Evolutionary conservation across 2,329 filamentous ascomycete species (phyloP), one percentile per base, ranked within the genome.

Genomic region (Trichoderma koningiopsis): DNA sequence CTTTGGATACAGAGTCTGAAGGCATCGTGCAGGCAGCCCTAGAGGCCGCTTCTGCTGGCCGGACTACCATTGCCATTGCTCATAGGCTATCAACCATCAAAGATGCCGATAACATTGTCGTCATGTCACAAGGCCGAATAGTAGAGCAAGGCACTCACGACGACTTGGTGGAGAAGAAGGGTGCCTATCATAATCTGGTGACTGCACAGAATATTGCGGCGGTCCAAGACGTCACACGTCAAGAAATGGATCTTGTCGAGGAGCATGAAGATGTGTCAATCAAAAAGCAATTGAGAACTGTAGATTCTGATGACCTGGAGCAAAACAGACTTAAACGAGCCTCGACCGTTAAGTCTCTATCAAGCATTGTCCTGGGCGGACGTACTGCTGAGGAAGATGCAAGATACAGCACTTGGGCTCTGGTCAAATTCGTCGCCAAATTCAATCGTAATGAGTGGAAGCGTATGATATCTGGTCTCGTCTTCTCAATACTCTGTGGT

Each of bases 11-110:
- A 27, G 95, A 96, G 77, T 96, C 93, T 0, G 96, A 99, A 81
- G 94, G 93, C 57, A 91, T 97, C 11, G 95, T 99, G 1, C 96
- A 98, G 79, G 93, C 93, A 53, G 96, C 96, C 22, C 86, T 99
- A 10, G 94, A 98, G 75, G 91, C 88, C 61, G 96, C 95, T 31
- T 87, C 94, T 1, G 86, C 91, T 72, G 95, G 94, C 29, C 88
- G 96, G 66, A 99, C 96, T 0, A 98, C 96, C 2, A 97, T 98
- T 74, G 92, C 94, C 7, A 98, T 99, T 79, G 96, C 96, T 55
- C 96, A 99, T 82, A 91, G 95, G 73, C 85, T 99, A 10, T 97
- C 94, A 0, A 99, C 96, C 6, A 97, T 99, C 82, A 94, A 90
- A 79, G 90, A 94, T 72, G 95, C 95, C 0, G 92, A 98, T 79